phyloP scores from a whole-genome alignment of 225 moss, liverwort and hornwort species.

The Pleurozium schreberi region DNA sequence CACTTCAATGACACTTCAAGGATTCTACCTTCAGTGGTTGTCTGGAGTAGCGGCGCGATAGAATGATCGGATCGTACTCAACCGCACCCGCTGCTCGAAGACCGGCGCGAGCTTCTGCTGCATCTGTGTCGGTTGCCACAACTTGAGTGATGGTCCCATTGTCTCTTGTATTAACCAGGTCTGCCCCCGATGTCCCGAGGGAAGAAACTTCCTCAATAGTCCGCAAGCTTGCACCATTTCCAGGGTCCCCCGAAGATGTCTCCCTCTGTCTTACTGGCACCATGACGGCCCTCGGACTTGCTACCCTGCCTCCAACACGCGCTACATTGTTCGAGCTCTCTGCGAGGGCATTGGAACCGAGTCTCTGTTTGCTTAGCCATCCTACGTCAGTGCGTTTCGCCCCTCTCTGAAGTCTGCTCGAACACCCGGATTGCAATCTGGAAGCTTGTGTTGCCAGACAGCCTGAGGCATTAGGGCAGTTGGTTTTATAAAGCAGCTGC shows the following conservation, averaged over 20 bases:
- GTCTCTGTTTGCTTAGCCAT: conserved; percentile 31
- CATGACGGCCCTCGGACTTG: conserved; percentile 15
- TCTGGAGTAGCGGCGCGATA: conserved; percentile 22
- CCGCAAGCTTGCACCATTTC: conserved; percentile 12
- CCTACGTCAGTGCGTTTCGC: conserved; percentile 21
- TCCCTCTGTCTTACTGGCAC: conserved; percentile 23
- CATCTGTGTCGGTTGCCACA: conserved; percentile 1
- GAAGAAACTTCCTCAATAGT: background rate
- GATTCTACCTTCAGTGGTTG: conserved; percentile 42
- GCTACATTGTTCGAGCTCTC: conserved; percentile 10
- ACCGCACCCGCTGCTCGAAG: conserved; percentile 19
- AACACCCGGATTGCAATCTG: conserved; percentile 5
- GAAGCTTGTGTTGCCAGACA: conserved; percentile 31
- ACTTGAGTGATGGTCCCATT: background rate
- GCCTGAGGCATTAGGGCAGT: conserved; percentile 24
- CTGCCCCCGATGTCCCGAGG: conserved; percentile 3
- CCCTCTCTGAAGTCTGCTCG: background rate
- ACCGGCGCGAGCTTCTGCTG: conserved; percentile 37
- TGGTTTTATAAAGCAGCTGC: background rate
- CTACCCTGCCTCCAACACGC: background rate
- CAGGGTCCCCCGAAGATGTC: conserved; percentile 4
- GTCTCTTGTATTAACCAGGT: background rate
- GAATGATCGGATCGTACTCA: conserved; percentile 26
- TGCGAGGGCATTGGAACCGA: conserved; percentile 17
- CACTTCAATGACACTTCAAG: background rate